Percentiles rank a stretch among this genome's conserved stretches.
phyloP scores from a whole-genome alignment of 1,284 basidiomycete species.

The Moesziomyces parantarcticus region DNA sequence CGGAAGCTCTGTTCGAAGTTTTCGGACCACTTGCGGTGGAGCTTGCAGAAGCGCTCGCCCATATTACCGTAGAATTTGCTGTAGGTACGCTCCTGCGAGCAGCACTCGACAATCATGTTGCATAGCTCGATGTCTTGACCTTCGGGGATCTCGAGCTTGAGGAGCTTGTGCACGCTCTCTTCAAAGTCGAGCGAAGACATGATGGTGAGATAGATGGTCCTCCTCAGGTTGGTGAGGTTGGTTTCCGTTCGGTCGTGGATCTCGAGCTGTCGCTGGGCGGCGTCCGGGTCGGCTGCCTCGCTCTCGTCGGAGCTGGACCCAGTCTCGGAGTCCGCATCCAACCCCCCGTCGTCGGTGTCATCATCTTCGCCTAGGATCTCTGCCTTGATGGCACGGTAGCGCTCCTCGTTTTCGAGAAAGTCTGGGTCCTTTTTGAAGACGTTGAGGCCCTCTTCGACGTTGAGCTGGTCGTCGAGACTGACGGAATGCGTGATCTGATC shows the following conservation, averaged over 20 bases:
- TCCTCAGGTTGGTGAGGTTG: conserved; percentile 91
- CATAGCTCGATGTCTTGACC: conserved; percentile 95
- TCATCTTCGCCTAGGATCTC: conserved; percentile 83
- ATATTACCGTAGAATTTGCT: conserved; percentile 94
- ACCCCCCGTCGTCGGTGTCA: conserved; percentile 41
- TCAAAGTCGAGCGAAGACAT: conserved; percentile 84
- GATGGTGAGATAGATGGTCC: conserved; percentile 95
- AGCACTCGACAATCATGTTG: conserved; percentile 99
- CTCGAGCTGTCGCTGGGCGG: conserved; percentile 70
- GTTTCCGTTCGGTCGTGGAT: conserved; percentile 96
- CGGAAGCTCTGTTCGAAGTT: conserved; percentile 86
- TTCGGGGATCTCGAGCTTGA: conserved; percentile 90
- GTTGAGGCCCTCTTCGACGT: conserved; percentile 93
- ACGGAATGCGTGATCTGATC: conserved; percentile 91
- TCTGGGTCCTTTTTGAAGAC: conserved; percentile 94
- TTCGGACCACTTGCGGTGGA: conserved; percentile 93
- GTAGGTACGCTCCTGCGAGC: conserved; percentile 97
- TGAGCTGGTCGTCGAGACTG: conserved; percentile 88
- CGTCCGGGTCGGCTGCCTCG: conserved; percentile 75
- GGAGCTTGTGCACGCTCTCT: conserved; percentile 96
- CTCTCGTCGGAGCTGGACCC: conserved; percentile 68
- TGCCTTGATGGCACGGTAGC: conserved; percentile 87
- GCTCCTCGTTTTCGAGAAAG: conserved; percentile 90
- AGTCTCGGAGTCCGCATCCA: conserved; percentile 37
- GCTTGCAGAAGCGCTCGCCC: conserved; percentile 94